These are phyloP conservation scores for Spinellus fusiger DNA, from an alignment of 192 early-diverging fungal genomes.

Conservation along the genomic window DNA sequence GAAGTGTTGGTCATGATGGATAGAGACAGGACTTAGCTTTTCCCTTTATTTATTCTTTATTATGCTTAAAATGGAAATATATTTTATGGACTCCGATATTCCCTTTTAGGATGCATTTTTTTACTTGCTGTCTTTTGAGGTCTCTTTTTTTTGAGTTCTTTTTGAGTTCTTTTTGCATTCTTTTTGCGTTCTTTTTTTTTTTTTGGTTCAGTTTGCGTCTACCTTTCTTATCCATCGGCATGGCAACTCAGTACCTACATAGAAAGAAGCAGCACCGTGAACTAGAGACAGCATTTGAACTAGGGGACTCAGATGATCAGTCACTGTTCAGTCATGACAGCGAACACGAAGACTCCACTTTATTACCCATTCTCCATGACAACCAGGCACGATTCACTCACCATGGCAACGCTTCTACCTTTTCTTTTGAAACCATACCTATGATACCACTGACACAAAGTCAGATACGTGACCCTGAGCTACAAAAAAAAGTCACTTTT, in stretches of 20 bases:
- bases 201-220: background rate
- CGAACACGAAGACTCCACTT: slow-evolving; percentile 16
- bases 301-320: slow-evolving; percentile 4
- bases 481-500: slow-evolving; percentile 53
- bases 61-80: too few species aligned
- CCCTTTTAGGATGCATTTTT: too few species aligned
- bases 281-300: slow-evolving; percentile 24
- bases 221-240: background rate
- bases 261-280: slow-evolving; percentile 11
- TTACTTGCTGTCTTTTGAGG: too few species aligned
- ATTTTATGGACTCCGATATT: too few species aligned
- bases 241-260: background rate
- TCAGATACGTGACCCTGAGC: slow-evolving; percentile 32
- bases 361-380: slow-evolving; percentile 3
- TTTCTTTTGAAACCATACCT: slow-evolving; percentile 31
- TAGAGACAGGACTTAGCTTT: too few species aligned
- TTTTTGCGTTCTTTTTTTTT: slow-evolving; percentile 1
- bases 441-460: slow-evolving; percentile 35
- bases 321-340: slow-evolving; percentile 8
- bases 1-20: too few species aligned
- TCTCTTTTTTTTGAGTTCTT: too few species aligned
- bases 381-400: slow-evolving; percentile 22
- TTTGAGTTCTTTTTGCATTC: too few species aligned
- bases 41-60: too few species aligned
- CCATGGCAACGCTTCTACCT: slow-evolving; percentile 19